Evolutionary conservation across 768 basidiomycete genomes (phyloP), one percentile per base, ranked within the genome.

Genomic region (Tricholoma furcatifolium): DNA sequence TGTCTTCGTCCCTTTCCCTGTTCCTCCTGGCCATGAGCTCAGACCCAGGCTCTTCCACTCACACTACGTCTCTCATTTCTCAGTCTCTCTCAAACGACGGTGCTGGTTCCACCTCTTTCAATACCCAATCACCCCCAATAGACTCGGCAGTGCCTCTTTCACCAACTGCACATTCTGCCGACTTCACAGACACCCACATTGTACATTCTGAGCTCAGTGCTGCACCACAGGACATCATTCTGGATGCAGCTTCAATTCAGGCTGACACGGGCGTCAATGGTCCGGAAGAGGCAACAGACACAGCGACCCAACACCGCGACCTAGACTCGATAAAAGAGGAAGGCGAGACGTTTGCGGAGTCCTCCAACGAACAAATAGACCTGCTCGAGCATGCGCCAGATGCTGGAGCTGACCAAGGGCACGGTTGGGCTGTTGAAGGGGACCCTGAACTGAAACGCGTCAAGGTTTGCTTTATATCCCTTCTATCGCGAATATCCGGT

Each of bases 381-480:
- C 66, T 77, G 53, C 59, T 78, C 38, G 80, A 81, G 58, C 74
- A 78, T 51, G 66, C 71, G 40, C 65, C 71, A 20, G 74, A 72
- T 35, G 60, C 66, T 34, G 66, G 66, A 45, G 68, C 69, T 36
- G 85, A 87, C 60, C 86, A 86, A 50, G 67, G 74, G 23, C 80
- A 80, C 61, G 84, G 84, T 41, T 87, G 80, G 76, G 67, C 79
- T 56, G 71, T 80, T 6, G 87, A 88, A 53, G 73, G 76, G 47
- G 84, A 87, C 61, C 81, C 85, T 63, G 88, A 89, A 60, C 72
- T 88, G 65, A 91, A 91, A 76, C 89, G 89, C 81, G 88, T 91
- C 73, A 91, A 88, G 80, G 87, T 85, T 66, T 61, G 52, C 43
- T 38, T 51, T 43, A 20, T 17, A 39, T 56, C 38, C 50, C 43